Evolutionary conservation across 2,329 filamentous ascomycete species (phyloP).

Genomic region (Harringtonia aguacate): DNA sequence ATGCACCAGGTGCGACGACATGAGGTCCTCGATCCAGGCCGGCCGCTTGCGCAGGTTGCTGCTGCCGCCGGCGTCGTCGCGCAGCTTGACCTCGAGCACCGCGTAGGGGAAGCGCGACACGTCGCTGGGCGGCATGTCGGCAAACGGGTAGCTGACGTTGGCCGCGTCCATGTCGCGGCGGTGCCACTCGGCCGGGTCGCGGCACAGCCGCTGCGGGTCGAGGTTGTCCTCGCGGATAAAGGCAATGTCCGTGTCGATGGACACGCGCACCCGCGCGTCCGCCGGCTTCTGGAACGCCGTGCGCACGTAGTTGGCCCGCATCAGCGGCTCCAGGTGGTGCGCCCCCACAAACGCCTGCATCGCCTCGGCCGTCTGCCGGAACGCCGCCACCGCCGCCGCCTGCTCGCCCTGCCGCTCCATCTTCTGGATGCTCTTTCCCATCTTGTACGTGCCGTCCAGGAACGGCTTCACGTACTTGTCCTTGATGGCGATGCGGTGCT

Average conservation of each 20-base stretch:
- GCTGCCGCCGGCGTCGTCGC: conserved; percentile 44
- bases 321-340: conserved; percentile 67
- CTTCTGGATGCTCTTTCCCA: conserved; percentile 85
- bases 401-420: conserved; percentile 68
- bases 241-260: conserved; percentile 84
- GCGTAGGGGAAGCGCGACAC: conserved; percentile 85
- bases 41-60: conserved; percentile 48
- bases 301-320: conserved; percentile 87
- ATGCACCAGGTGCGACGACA: conserved; percentile 85
- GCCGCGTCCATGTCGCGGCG: conserved; percentile 77
- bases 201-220: conserved; percentile 74
- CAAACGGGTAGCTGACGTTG: conserved; percentile 79
- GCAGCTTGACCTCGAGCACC: conserved; percentile 85
- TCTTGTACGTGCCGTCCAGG: conserved; percentile 75
- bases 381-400: conserved; percentile 52
- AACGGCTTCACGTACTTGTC: conserved; percentile 88
- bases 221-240: conserved; percentile 74
- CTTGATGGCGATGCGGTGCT: conserved; percentile 77
- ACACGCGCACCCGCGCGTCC: conserved; percentile 82
- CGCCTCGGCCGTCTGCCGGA: conserved; percentile 61
- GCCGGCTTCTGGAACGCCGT: conserved; percentile 95
- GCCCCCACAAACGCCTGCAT: conserved; percentile 74
- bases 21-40: conserved; percentile 84
- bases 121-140: conserved; percentile 79
- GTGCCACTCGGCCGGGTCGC: conserved; percentile 84